These are phyloP conservation scores for Podospora didyma DNA, from an alignment of 495 filamentous ascomycete genomes.

Conservation along the genomic window DNA sequence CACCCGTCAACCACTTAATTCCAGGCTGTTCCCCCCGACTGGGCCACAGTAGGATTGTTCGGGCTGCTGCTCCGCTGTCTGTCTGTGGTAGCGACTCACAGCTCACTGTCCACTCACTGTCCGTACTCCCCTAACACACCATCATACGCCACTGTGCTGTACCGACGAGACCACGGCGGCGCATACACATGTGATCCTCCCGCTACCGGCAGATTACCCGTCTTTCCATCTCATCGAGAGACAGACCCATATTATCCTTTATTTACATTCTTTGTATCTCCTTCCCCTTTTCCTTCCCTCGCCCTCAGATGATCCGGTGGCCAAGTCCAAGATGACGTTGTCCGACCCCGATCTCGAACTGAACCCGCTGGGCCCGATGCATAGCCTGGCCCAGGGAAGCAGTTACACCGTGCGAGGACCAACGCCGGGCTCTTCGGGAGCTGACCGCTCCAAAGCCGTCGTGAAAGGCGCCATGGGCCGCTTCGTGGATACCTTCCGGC, in stretches of 20 bases:
- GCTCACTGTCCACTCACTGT: too few species aligned
- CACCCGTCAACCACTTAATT: too few species aligned
- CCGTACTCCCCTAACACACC: too few species aligned
- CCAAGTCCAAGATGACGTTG: conserved; percentile 4
- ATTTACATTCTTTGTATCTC: neutral
- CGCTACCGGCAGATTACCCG: neutral
- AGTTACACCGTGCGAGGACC: conserved; percentile 13
- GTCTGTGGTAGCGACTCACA: too few species aligned
- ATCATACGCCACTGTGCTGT: too few species aligned
- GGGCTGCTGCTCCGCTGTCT: too few species aligned
- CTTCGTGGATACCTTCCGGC: conserved; percentile 31
- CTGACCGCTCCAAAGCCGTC: neutral
- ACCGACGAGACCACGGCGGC: too few species aligned
- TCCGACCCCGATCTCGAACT: conserved; percentile 26
- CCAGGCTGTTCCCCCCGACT: conserved; percentile 11
- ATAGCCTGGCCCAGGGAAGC: conserved; percentile 18
- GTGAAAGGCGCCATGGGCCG: conserved; percentile 8
- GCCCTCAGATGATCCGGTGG: too few species aligned
- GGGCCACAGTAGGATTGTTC: conserved; percentile 21
- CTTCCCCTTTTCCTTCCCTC: too few species aligned
- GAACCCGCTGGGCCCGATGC: conserved; percentile 12
- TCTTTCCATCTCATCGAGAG: too few species aligned
- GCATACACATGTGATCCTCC: too few species aligned
- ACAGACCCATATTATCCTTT: neutral
- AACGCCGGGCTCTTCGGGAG: neutral